phyloP scores from a whole-genome alignment of 2,329 filamentous ascomycete species.

The Herpotrichia juniperi region DNA sequence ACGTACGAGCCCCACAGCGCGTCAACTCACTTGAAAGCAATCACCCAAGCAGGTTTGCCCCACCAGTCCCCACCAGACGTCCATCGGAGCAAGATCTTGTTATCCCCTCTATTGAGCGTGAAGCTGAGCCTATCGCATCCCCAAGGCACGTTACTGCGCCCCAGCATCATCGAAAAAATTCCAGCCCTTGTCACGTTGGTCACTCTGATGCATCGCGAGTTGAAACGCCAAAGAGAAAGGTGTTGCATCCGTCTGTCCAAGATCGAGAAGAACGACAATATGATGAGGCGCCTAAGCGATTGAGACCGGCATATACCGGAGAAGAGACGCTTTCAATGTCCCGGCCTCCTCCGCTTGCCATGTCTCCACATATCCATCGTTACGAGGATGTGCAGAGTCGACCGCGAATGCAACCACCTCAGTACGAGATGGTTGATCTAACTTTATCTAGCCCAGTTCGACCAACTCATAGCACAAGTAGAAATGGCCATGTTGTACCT shows the following conservation, averaged over 20 bases:
- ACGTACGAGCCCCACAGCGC: slow-evolving; percentile 18
- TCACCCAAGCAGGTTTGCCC: slow-evolving; percentile 15
- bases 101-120: slow-evolving; percentile 42
- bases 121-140: slow-evolving; percentile 14
- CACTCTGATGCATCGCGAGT: neutral
- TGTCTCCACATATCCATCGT: neutral
- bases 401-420: slow-evolving; percentile 12
- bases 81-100: slow-evolving; percentile 38
- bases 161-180: neutral
- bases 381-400: slow-evolving; percentile 15
- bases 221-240: slow-evolving; percentile 24
- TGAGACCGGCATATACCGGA: slow-evolving; percentile 19
- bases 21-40: slow-evolving; percentile 17
- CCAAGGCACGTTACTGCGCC: slow-evolving; percentile 1
- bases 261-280: slow-evolving; percentile 8
- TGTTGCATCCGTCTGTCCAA: slow-evolving; percentile 13
- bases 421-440: slow-evolving; percentile 28
- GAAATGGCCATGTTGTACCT: slow-evolving; percentile 1
- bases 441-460: slow-evolving; percentile 28
- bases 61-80: slow-evolving; percentile 22
- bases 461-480: slow-evolving; percentile 5
- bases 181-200: neutral
- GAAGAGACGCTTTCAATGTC: slow-evolving; percentile 6
- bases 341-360: slow-evolving; percentile 1
- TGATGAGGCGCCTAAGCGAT: slow-evolving; percentile 17